Evolutionary conservation across 2,329 filamentous ascomycete genomes (phyloP).

Genomic region (Hirsutella rhossiliensis): DNA sequence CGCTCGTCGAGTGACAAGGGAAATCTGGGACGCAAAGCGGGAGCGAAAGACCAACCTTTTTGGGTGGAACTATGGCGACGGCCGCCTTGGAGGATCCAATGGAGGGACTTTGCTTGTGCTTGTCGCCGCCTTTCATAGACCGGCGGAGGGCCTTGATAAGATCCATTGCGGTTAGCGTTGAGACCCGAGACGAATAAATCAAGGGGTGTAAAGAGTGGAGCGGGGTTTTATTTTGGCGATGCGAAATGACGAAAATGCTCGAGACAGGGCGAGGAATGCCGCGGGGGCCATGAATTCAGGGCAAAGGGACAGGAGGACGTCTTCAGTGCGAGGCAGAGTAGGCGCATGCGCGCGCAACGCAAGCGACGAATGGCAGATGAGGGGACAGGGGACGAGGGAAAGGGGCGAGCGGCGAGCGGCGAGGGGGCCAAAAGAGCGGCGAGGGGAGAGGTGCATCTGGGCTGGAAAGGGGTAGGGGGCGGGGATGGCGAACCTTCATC

Average conservation of each 20-base stretch:
- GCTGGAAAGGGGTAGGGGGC: not conserved
- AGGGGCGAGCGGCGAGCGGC: conserved; percentile 2
- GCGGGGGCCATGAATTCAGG: too few species aligned
- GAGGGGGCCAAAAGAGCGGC: conserved; percentile 1
- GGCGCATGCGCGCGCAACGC: not conserved
- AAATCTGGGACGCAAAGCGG: too few species aligned
- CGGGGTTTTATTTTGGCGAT: not conserved
- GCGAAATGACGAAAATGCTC: not conserved
- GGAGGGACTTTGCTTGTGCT: conserved; percentile 58
- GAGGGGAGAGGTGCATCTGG: conserved; percentile 5
- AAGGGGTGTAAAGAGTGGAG: not conserved
- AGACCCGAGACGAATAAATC: not conserved
- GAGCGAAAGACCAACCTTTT: conserved; percentile 55
- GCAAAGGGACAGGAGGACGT: too few species aligned
- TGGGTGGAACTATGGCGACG: conserved; percentile 79
- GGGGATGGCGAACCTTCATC: conserved; percentile 21
- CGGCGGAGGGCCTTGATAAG: conserved; percentile 61
- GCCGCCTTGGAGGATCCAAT: conserved; percentile 69
- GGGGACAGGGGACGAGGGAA: not conserved
- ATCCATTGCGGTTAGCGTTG: conserved; percentile 29
- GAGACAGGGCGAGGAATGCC: not conserved
- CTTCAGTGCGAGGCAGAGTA: not conserved
- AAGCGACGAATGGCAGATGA: not conserved
- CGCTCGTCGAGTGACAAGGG: not conserved
- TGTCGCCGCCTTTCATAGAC: conserved; percentile 85